Conservation (phyloP, 352 stramenopile species). For the Globisporangium irregulare region DNA sequence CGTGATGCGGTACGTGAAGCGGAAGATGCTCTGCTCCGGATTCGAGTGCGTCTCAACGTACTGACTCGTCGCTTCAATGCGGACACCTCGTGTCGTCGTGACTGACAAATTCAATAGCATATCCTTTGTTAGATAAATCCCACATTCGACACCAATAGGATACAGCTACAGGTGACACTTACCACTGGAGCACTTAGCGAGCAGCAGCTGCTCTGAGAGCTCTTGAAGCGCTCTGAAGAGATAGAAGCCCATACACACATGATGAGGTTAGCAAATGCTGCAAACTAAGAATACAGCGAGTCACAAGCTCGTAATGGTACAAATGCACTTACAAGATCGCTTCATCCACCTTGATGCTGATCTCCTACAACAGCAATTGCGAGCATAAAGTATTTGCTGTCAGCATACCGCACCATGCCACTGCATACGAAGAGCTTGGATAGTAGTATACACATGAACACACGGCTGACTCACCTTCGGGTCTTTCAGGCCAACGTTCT, state of each 20-base stretch:
- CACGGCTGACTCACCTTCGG: conserved; percentile 32
- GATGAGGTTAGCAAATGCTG: not conserved
- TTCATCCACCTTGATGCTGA: conserved; percentile 57
- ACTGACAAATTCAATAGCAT: conserved; percentile 31
- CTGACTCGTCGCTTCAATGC: conserved; percentile 72
- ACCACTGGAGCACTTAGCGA: conserved; percentile 77
- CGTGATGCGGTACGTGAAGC: conserved; percentile 76
- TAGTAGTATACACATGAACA: not conserved
- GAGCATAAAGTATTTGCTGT: not conserved
- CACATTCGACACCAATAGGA: not conserved
- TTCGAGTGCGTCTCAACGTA: conserved; percentile 58
- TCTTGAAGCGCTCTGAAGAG: conserved; percentile 48
- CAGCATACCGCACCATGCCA: not conserved
- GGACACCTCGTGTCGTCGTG: conserved; percentile 61
- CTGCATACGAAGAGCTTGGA: not conserved
- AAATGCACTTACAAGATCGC: conserved; percentile 44
- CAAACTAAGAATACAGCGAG: not conserved
- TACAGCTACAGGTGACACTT: conserved; percentile 2
- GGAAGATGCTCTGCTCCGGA: conserved; percentile 46
- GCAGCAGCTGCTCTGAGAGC: conserved; percentile 57
- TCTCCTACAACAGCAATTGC: conserved; percentile 19
- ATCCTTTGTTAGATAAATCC: not conserved
- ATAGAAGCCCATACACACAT: not conserved
- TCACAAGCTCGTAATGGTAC: not conserved
- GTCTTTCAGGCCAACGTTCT: conserved; percentile 34